Evolutionary conservation across 2,329 filamentous ascomycete genomes (phyloP), one percentile per base, ranked within the genome.

Genomic region (Cytospora piceae): DNA sequence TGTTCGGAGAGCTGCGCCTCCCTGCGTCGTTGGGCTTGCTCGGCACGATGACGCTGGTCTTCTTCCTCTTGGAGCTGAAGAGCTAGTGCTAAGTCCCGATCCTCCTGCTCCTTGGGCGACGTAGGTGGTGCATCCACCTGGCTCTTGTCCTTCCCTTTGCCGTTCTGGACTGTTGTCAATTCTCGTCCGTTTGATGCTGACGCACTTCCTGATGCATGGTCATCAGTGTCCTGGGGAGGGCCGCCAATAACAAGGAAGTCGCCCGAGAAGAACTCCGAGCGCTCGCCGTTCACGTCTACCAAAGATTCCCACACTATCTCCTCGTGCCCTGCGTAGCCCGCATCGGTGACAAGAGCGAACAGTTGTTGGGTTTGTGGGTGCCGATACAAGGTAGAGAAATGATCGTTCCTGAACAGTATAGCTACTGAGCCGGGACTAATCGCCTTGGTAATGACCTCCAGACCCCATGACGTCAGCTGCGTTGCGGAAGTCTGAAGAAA

Each of bases 221-320:
- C 68, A 63, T 65, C 63, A 60, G 66, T 70, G 66, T 29, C 70
- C 66, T 74, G 78, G 12, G 63, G 20, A 22, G 58, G 54, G 71
- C 89, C 89, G 24, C 92, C 89, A n/a, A 97, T 91, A 0, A 91
- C 83, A 37, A 90, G 86, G 76, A 98, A 98, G 73, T 98, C 94
- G 1, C 95, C 95, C 0, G 93, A 93, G 71, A 93, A 92, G 72
- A 96, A 93, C 74, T 94, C 91, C 2, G 92, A 89, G 17, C 86
- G 86, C 72, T 91, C 90, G 9, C 95, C 95, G 60, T 89, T 95
- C 27, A 97, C 89, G 72, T 98, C 94, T 0, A 91, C 90, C 2
- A 99, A 82, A 12, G 90, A 95, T 77, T 99, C 95, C 95, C 95
- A 99, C 0, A 99, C 92, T 15, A 99, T 88, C 74, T 98, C 94